These are phyloP conservation scores for Colletotrichum tropicicola DNA, from an alignment of 2,329 filamentous ascomycete genomes.

Conservation along the genomic window DNA sequence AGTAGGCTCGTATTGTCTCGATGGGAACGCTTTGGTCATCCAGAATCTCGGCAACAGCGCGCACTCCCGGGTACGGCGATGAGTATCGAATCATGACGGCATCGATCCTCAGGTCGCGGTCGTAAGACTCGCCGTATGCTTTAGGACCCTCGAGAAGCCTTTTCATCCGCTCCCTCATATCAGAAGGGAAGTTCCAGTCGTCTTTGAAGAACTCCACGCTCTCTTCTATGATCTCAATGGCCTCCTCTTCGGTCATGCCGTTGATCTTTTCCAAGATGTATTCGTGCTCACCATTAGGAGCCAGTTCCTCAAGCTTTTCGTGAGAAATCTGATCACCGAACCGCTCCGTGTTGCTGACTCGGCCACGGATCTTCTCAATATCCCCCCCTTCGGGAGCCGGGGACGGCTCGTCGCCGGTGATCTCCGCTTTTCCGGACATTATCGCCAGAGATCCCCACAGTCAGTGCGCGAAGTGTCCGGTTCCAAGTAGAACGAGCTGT, in stretches of 20 bases:
- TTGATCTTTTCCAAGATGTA: constrained; percentile 52
- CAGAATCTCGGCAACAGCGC: constrained; percentile 47
- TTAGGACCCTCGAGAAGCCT: constrained; percentile 48
- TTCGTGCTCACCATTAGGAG: constrained; percentile 52
- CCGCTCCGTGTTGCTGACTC: constrained; percentile 5
- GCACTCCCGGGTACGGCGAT: constrained; percentile 52
- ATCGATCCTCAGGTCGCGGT: constrained; percentile 50
- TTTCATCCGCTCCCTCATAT: constrained; percentile 52
- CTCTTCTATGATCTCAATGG: constrained; percentile 48
- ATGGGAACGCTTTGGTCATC: constrained; percentile 46
- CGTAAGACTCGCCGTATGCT: constrained; percentile 49
- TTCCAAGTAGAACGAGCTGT: background rate
- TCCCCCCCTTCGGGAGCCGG: constrained; percentile 10
- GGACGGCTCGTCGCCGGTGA: constrained; percentile 1
- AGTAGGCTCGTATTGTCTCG: constrained; percentile 52
- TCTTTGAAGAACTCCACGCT: constrained; percentile 49
- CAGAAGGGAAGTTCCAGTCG: constrained; percentile 54
- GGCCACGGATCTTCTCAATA: constrained; percentile 22
- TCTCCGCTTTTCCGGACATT: constrained; percentile 28
- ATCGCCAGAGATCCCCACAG: background rate
- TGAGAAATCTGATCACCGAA: constrained; percentile 47
- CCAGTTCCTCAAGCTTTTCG: constrained; percentile 49
- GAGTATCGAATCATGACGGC: constrained; percentile 50
- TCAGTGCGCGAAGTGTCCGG: background rate
- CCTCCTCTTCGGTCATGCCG: constrained; percentile 52